Conservation (phyloP, 305 asterid species). For the Fraxinus paxiana region DNA sequence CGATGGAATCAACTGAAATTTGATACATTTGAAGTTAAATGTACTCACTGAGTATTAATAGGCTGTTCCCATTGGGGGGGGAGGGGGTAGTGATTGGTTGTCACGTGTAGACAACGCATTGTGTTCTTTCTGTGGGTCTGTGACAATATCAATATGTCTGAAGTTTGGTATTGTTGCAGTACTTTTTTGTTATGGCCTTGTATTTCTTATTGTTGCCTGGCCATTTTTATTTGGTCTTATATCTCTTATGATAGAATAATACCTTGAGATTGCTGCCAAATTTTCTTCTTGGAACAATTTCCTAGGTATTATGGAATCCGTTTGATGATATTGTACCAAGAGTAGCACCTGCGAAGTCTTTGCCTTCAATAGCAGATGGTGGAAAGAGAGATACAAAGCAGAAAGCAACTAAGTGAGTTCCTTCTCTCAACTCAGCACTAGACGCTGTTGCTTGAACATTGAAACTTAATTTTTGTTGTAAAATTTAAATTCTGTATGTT, state of each 20-base stretch:
- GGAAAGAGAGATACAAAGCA: slow-evolving; percentile 51
- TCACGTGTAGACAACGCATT: not conserved
- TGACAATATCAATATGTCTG: not conserved
- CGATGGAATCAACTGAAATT: not conserved
- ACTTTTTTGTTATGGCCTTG: not conserved
- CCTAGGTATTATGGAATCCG: slow-evolving; percentile 89
- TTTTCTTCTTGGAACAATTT: slow-evolving; percentile 21
- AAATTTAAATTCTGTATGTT: not conserved
- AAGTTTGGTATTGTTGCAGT: not conserved
- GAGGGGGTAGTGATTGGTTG: not conserved
- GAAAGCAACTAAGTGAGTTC: slow-evolving; percentile 69
- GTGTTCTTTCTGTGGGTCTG: not conserved
- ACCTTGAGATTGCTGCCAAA: slow-evolving; percentile 21
- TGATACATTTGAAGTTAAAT: not conserved
- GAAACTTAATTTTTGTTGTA: not conserved
- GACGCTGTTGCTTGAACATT: slow-evolving; percentile 10
- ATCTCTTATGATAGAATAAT: not conserved
- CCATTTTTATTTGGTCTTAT: not conserved
- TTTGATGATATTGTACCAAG: slow-evolving; percentile 88
- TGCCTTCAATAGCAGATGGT: slow-evolving; percentile 33
- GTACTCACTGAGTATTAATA: not conserved
- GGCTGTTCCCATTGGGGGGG: not conserved
- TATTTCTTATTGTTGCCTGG: not conserved
- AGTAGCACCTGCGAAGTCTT: slow-evolving; percentile 38
- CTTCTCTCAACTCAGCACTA: slow-evolving; percentile 15